Percentiles rank a stretch among this genome's conserved stretches.
These are phyloP conservation scores for Solanum hybrid DNA, from an alignment of 305 asterid genomes.

Conservation along the genomic window DNA sequence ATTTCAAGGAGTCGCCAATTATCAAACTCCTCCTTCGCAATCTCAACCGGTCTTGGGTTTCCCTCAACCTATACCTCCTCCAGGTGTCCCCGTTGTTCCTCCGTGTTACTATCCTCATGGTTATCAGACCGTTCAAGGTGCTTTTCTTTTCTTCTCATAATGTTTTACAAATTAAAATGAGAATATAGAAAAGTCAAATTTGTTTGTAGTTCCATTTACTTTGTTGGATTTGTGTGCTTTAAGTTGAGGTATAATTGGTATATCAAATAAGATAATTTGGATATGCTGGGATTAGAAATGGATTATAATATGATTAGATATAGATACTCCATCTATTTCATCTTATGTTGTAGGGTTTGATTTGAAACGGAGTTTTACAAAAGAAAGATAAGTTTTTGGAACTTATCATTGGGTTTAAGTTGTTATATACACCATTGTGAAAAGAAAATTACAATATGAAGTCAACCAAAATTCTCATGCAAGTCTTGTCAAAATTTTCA, in stretches of 20 bases:
- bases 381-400: not conserved
- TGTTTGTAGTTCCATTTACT: not conserved
- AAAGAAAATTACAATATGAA: not conserved
- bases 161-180: not conserved
- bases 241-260: not conserved
- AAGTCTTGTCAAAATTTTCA: not conserved
- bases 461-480: not conserved
- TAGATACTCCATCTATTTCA: not conserved
- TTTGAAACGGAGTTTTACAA: not conserved
- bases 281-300: not conserved
- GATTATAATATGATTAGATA: not conserved
- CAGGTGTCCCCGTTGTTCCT: constrained; percentile 23
- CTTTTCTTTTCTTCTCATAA: not conserved
- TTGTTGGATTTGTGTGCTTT: not conserved
- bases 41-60: constrained; percentile 52
- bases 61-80: constrained; percentile 67
- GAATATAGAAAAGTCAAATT: not conserved
- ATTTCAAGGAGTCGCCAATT: constrained; percentile 76
- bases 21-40: constrained; percentile 31
- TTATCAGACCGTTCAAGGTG: constrained; percentile 61
- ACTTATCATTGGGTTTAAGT: not conserved
- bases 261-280: not conserved
- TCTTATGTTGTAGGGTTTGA: not conserved
- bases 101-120: constrained; percentile 50
- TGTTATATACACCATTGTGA: not conserved